These are phyloP conservation scores for Leccinum fallax DNA, from an alignment of 1,284 basidiomycete species.

Conservation along the genomic window DNA sequence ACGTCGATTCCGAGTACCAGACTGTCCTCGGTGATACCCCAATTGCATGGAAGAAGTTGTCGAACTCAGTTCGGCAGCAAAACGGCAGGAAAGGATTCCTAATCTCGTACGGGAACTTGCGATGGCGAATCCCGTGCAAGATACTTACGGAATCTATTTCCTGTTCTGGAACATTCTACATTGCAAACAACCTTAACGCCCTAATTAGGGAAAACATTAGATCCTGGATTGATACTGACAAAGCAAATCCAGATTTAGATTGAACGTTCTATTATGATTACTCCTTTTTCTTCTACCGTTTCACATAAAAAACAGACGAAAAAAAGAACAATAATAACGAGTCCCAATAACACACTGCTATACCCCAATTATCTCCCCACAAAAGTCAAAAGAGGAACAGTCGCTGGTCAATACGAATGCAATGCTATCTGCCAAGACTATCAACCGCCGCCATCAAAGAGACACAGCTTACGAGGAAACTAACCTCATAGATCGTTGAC, in stretches of 20 bases:
- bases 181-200: neutral
- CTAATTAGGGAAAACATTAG: neutral
- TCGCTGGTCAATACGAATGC: neutral
- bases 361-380: neutral
- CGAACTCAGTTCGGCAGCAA: neutral
- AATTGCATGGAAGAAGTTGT: too few species aligned
- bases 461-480: neutral
- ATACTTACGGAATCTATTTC: neutral
- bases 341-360: neutral
- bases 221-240: neutral
- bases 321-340: neutral
- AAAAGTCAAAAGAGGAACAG: neutral
- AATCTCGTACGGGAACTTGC: neutral
- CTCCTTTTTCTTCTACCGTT: neutral
- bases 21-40: too few species aligned
- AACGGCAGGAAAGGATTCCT: neutral
- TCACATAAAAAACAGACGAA: neutral
- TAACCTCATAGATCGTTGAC: constrained; percentile 31
- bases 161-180: neutral
- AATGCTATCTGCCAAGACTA: neutral
- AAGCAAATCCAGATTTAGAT: neutral
- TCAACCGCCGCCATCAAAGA: neutral
- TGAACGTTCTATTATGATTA: constrained; percentile 5
- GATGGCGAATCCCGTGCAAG: neutral
- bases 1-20: too few species aligned